phyloP scores from a whole-genome alignment of 257 asterid genomes.

The Craterostigma plantagineum region DNA sequence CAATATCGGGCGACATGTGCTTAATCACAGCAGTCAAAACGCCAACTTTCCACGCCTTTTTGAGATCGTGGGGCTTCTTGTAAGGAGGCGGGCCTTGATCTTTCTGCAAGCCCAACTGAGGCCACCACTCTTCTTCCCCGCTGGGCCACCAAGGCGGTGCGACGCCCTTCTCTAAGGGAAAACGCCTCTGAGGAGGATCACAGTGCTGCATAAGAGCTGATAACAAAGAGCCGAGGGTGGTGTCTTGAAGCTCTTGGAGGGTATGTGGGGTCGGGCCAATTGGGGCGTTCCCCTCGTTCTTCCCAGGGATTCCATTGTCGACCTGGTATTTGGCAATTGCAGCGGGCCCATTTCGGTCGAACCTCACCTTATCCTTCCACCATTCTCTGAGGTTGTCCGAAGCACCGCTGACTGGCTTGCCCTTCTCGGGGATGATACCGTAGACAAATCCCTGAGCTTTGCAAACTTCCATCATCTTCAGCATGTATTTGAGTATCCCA shows the following conservation, averaged over 20 bases:
- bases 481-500: slow-evolving; percentile 1
- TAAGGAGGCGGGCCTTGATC: too few relatives aligned
- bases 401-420: not conserved
- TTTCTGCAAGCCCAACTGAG: too few relatives aligned
- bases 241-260: slow-evolving; percentile 1
- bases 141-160: too few relatives aligned
- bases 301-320: not conserved
- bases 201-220: not conserved
- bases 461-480: slow-evolving; percentile 4
- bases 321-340: not conserved
- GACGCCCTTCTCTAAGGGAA: not conserved
- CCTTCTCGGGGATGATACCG: too few relatives aligned
- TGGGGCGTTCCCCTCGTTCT: not conserved
- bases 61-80: slow-evolving; percentile 14
- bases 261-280: slow-evolving; percentile 1
- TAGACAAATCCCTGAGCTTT: slow-evolving; percentile 1
- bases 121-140: too few relatives aligned
- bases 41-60: slow-evolving; percentile 17
- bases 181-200: not conserved
- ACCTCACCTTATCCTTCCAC: slow-evolving; percentile 1
- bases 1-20: slow-evolving; percentile 80
- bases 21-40: slow-evolving; percentile 36
- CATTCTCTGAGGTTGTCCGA: slow-evolving; percentile 2
- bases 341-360: slow-evolving; percentile 3
- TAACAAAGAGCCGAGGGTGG: not conserved